Evolutionary conservation across 768 basidiomycete genomes (phyloP).

Genomic region (Tylopilus rubrobrunneus): DNA sequence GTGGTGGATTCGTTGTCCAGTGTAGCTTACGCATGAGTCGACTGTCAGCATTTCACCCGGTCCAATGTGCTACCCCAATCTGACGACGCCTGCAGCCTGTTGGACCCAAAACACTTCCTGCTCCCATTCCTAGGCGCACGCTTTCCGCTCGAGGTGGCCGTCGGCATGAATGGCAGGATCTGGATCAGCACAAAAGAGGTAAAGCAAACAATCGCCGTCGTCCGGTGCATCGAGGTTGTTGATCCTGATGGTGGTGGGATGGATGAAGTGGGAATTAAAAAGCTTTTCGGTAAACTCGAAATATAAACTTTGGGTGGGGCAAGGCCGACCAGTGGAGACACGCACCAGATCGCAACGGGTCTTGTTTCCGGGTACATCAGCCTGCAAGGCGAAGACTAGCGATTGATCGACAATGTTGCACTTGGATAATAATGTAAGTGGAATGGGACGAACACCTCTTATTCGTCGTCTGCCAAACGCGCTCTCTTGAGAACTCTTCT

Average conservation of each 20-base stretch:
- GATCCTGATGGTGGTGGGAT: conserved; percentile 72
- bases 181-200: conserved; percentile 81
- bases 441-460: conserved; percentile 14
- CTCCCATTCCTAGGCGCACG: conserved; percentile 74
- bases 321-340: not conserved
- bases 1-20: conserved; percentile 77
- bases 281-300: conserved; percentile 48
- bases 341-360: not conserved
- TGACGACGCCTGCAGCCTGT: conserved; percentile 45
- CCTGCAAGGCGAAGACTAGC: not conserved
- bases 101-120: conserved; percentile 79
- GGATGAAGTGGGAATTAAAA: conserved; percentile 49
- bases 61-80: not conserved
- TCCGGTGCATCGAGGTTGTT: conserved; percentile 76
- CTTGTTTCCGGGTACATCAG: not conserved
- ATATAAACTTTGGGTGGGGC: conserved; percentile 21
- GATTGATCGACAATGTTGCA: conserved; percentile 1
- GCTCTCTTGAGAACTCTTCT: conserved; percentile 68
- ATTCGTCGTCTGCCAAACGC: conserved; percentile 65
- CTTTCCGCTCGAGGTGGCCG: conserved; percentile 84
- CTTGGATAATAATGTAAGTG: not conserved
- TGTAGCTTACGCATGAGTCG: conserved; percentile 86
- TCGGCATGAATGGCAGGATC: conserved; percentile 88
- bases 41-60: conserved; percentile 49
- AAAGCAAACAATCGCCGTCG: conserved; percentile 68